These are phyloP conservation scores for Platanthera guangdongensis DNA, from an alignment of 106 monocot genomes.

Conservation along the genomic window DNA sequence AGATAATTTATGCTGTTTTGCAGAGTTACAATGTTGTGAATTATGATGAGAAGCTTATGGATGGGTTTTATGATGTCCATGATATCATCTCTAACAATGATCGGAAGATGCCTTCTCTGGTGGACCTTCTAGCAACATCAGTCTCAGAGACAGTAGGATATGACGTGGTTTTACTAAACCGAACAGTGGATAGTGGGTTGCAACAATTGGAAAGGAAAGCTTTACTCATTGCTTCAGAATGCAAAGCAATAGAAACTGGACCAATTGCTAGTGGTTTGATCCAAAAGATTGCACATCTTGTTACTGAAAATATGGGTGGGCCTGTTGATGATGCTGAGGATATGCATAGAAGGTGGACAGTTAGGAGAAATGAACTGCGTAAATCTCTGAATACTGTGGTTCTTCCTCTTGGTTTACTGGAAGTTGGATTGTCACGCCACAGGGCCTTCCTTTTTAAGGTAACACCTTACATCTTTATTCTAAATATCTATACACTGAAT, in stretches of 20 bases:
- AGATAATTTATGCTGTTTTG: slow-evolving; percentile 2
- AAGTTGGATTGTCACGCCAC: slow-evolving; percentile 77
- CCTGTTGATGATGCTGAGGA: slow-evolving; percentile 70
- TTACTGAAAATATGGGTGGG: slow-evolving; percentile 73
- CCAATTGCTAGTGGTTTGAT: slow-evolving; percentile 51
- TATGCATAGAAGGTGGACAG: slow-evolving; percentile 57
- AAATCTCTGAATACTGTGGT: slow-evolving; percentile 50
- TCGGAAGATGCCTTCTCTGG: slow-evolving; percentile 49
- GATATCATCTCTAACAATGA: slow-evolving; percentile 25
- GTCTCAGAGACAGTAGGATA: slow-evolving; percentile 42
- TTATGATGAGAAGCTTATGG: slow-evolving; percentile 59
- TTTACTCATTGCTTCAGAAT: slow-evolving; percentile 31
- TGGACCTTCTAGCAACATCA: slow-evolving; percentile 58
- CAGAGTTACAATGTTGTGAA: slow-evolving; percentile 66
- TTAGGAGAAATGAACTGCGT: slow-evolving; percentile 43
- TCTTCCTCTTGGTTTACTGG: slow-evolving; percentile 74
- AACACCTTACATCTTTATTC: background rate
- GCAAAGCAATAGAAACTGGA: slow-evolving; percentile 25
- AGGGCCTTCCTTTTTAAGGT: slow-evolving; percentile 94
- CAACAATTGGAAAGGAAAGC: slow-evolving; percentile 58
- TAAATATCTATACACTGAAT: background rate
- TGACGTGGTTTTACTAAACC: slow-evolving; percentile 68
- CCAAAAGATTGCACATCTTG: slow-evolving; percentile 74
- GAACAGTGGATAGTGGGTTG: slow-evolving; percentile 46
- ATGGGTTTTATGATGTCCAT: slow-evolving; percentile 72